A percentile compares a stretch with the other conserved stretches of the same genome.
phyloP scores from a whole-genome alignment of 225 moss, liverwort and hornwort species.

The Physcomitrellopsis africana region DNA sequence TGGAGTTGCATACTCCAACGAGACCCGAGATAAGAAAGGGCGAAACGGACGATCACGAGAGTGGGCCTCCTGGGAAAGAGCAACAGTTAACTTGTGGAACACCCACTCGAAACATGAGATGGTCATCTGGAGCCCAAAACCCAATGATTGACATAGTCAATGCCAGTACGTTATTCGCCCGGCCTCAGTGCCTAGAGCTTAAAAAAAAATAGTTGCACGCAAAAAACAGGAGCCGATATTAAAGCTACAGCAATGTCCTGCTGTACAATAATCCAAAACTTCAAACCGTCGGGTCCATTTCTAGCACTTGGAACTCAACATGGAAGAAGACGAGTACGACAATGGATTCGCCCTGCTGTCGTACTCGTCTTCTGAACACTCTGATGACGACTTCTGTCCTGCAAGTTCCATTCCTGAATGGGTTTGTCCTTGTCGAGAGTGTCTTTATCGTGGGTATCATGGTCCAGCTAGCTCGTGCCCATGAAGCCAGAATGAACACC shows the following conservation, averaged over 20 bases:
- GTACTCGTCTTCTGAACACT: not conserved
- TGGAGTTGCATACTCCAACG: constrained; percentile 19
- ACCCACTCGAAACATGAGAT: constrained; percentile 28
- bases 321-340: too few species aligned
- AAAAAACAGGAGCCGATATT: not conserved
- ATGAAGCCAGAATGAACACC: constrained; percentile 18
- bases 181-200: not conserved
- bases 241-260: not conserved
- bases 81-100: constrained; percentile 13
- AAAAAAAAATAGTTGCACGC: not conserved
- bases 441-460: not conserved
- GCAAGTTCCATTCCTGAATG: constrained; percentile 21
- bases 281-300: not conserved
- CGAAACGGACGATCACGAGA: constrained; percentile 12
- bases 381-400: constrained; percentile 6
- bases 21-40: constrained; percentile 29
- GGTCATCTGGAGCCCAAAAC: not conserved
- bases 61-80: constrained; percentile 8
- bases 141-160: constrained; percentile 35
- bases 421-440: not conserved
- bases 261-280: not conserved
- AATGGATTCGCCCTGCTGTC: too few species aligned
- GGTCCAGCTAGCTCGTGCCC: constrained; percentile 23
- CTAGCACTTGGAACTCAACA: too few species aligned
- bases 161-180: not conserved